Conservation (phyloP, 2,329 filamentous ascomycete genomes). For the Talaromyces piceae region DNA sequence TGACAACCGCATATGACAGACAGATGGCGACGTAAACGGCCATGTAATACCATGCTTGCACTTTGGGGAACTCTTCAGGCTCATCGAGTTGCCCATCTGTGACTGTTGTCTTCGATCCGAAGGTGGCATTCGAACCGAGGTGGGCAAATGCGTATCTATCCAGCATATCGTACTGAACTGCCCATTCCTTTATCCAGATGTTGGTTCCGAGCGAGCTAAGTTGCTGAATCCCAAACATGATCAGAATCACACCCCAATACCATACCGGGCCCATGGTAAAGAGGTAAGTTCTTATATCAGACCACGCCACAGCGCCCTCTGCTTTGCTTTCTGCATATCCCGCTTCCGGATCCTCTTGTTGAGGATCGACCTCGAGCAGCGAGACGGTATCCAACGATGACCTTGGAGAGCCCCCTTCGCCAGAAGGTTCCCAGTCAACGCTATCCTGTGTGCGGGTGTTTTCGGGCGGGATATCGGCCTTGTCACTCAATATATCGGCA, state of each 20-base stretch:
- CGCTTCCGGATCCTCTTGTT: not conserved
- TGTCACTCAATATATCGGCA: not conserved
- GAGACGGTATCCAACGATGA: not conserved
- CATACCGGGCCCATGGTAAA: not conserved
- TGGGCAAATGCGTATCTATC: not conserved
- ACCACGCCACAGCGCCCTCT: not conserved
- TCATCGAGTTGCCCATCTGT: not conserved
- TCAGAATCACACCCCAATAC: not conserved
- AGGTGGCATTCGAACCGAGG: not conserved
- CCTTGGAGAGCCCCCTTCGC: not conserved
- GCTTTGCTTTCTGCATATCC: constrained; percentile 1
- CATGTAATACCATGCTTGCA: constrained; percentile 1
- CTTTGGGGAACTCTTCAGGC: not conserved
- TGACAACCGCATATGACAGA: not conserved
- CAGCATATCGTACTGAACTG: constrained; percentile 1
- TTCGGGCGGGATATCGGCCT: not conserved
- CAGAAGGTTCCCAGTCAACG: not conserved
- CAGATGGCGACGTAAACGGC: not conserved
- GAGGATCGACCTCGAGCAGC: not conserved
- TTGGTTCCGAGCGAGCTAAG: constrained; percentile 1
- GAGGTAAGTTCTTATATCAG: not conserved
- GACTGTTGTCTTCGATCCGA: too few species aligned
- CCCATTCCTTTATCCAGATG: constrained; percentile 6
- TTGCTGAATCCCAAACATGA: constrained; percentile 1
- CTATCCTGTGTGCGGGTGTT: not conserved